Percentiles rank a stretch among this genome's conserved stretches.
These are phyloP conservation scores for Monilinia vaccinii-corymbosi DNA, from an alignment of 2,329 filamentous ascomycete species.

Conservation along the genomic window DNA sequence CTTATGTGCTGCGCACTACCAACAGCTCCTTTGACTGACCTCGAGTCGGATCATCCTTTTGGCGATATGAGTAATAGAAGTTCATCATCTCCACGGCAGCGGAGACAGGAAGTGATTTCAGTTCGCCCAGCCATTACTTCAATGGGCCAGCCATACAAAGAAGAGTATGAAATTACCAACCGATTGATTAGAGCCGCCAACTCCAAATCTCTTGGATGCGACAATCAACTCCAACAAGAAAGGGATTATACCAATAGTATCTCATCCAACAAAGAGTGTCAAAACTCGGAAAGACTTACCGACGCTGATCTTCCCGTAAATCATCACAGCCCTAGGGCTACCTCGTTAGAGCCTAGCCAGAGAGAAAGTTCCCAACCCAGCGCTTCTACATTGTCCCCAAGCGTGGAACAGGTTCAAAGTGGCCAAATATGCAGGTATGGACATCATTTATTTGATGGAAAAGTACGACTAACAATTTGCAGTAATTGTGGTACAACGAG, in stretches of 20 bases:
- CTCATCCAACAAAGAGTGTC: slow-evolving; percentile 15
- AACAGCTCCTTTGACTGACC: slow-evolving; percentile 21
- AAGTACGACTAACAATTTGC: slow-evolving; percentile 14
- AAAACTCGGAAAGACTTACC: slow-evolving; percentile 14
- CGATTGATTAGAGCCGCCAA: slow-evolving; percentile 21
- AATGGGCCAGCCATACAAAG: slow-evolving; percentile 18
- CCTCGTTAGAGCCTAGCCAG: slow-evolving; percentile 16
- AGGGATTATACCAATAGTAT: slow-evolving; percentile 11
- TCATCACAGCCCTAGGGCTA: slow-evolving; percentile 15
- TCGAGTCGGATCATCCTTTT: slow-evolving; percentile 24
- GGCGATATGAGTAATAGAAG: slow-evolving; percentile 19
- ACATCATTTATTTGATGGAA: background rate
- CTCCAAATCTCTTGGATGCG: slow-evolving; percentile 12
- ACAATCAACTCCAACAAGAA: slow-evolving; percentile 8
- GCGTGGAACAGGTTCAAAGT: slow-evolving; percentile 30
- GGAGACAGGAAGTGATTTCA: slow-evolving; percentile 18
- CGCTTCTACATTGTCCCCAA: slow-evolving; percentile 2
- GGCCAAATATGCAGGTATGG: slow-evolving; percentile 66
- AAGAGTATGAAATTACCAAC: slow-evolving; percentile 22
- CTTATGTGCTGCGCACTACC: slow-evolving; percentile 23
- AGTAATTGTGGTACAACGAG: slow-evolving; percentile 94
- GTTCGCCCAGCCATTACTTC: slow-evolving; percentile 16
- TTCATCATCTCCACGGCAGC: slow-evolving; percentile 15
- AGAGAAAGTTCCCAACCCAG: slow-evolving; percentile 15
- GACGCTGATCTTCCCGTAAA: slow-evolving; percentile 12